Evolutionary conservation across 495 filamentous ascomycete genomes (phyloP), one percentile per base, ranked within the genome.

Genomic region (Tuber brumale): DNA sequence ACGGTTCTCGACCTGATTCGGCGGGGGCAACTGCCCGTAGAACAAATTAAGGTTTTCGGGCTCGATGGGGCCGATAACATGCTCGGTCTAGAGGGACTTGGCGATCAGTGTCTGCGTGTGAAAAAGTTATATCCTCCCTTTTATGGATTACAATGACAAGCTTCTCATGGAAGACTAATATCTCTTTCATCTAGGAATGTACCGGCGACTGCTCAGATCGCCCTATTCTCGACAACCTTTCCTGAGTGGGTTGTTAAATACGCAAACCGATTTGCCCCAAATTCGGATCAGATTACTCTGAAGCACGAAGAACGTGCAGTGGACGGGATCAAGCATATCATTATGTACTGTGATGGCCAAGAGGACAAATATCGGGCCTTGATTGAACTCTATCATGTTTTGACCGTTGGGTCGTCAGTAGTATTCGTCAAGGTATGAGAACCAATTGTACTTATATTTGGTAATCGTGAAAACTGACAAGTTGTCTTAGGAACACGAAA

Each of bases 221-320:
- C 97, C 51, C 89, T 99, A 18, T 98, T 99, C 85, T 97, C 95
- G 21, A 96, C 96, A 31, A 99, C 96, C 0, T 99, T 98, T 85
- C 94, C 96, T 0, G 86, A 91, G 3, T 87, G 92, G 70, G 94
- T 99, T 31, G 88, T 93, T 83, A 84, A 86, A 75, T 99, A 93
- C 80, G 95, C 95, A 7, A 84, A 86, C 43, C 86, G 86, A 71
- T 98, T 94, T 81, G 92, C 94, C 8, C 94, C 94, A 9, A 87
- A 90, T 19, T 91, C 95, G 31, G 96, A 97, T 85, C 87, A 93
- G 81, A 92, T 98, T 81, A 95, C 93, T 42, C 88, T 99, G 48
- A 89, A 91, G 78, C 91, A 94, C 69, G 90, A 96, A 80, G 94
- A 98, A 81, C 89, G 98, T 80, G 98, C 94, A 0, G 93, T 98